Percentiles rank a stretch among this genome's conserved stretches.
These are phyloP conservation scores for Colletotrichum spinosum DNA, from an alignment of 2,329 filamentous ascomycete genomes.

Conservation along the genomic window DNA sequence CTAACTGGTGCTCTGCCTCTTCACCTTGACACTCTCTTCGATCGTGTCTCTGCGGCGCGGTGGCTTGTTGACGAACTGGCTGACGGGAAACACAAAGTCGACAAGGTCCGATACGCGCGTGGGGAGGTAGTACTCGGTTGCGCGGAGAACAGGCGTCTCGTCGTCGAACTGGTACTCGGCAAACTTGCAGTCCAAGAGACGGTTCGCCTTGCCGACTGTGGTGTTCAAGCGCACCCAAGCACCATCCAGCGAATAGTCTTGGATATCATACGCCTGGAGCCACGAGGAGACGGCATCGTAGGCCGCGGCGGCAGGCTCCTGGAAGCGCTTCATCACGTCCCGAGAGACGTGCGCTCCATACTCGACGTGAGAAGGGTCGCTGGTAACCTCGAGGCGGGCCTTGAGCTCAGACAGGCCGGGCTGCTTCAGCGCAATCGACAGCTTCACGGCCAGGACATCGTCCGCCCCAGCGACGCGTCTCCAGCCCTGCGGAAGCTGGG, in stretches of 20 bases:
- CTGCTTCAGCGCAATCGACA: slow-evolving; percentile 37
- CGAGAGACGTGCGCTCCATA: slow-evolving; percentile 46
- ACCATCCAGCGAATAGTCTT: slow-evolving; percentile 46
- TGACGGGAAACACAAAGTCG: slow-evolving; percentile 60
- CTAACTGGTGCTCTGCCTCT: slow-evolving; percentile 3
- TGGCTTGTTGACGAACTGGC: slow-evolving; percentile 57
- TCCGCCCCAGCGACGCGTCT: not conserved
- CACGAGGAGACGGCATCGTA: slow-evolving; percentile 53
- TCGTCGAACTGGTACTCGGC: slow-evolving; percentile 55
- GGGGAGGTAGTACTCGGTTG: slow-evolving; percentile 58
- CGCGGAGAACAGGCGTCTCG: slow-evolving; percentile 53
- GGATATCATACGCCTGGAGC: slow-evolving; percentile 54
- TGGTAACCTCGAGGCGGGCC: slow-evolving; percentile 39
- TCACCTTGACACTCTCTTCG: slow-evolving; percentile 25
- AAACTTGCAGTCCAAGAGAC: slow-evolving; percentile 55
- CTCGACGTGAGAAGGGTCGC: slow-evolving; percentile 15
- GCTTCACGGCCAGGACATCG: not conserved
- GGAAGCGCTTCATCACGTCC: slow-evolving; percentile 50
- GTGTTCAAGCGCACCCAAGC: slow-evolving; percentile 57
- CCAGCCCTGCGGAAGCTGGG: slow-evolving; percentile 3
- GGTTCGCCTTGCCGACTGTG: slow-evolving; percentile 52
- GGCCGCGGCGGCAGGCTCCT: slow-evolving; percentile 48
- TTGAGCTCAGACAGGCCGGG: slow-evolving; percentile 30
- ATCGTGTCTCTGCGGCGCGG: slow-evolving; percentile 48
- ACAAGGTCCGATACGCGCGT: slow-evolving; percentile 51